phyloP scores from a whole-genome alignment of 176 grass and related monocot species.

The Cenchrus fungigraminus region DNA sequence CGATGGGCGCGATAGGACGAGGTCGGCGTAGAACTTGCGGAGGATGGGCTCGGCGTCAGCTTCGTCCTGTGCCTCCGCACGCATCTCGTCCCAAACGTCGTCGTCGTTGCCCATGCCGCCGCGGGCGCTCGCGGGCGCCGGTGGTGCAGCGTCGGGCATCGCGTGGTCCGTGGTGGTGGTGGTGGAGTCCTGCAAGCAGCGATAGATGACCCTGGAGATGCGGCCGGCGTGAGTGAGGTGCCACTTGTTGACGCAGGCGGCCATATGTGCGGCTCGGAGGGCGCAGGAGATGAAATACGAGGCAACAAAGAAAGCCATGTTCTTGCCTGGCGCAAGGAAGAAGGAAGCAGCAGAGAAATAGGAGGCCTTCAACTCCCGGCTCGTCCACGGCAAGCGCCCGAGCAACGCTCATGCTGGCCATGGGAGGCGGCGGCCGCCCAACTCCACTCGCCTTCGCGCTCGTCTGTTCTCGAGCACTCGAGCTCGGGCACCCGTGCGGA shows the following conservation, averaged over 20 bases:
- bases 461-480: too few relatives aligned
- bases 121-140: background rate
- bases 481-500: too few relatives aligned
- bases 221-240: slow-evolving; percentile 22
- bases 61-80: slow-evolving; percentile 68
- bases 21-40: background rate
- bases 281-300: background rate
- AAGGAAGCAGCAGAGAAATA: too few relatives aligned
- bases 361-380: too few relatives aligned
- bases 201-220: slow-evolving; percentile 22
- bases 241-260: slow-evolving; percentile 81
- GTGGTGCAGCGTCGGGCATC: background rate
- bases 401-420: too few relatives aligned
- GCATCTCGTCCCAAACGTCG: slow-evolving; percentile 59
- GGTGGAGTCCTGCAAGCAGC: background rate
- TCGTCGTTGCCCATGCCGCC: slow-evolving; percentile 25
- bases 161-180: background rate
- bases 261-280: slow-evolving; percentile 42
- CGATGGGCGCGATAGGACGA: slow-evolving; percentile 53
- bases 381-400: too few relatives aligned
- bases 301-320: background rate
- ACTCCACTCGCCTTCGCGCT: too few relatives aligned
- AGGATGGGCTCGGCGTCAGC: slow-evolving; percentile 66
- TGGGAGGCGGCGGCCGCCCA: too few relatives aligned
- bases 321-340: too few relatives aligned